A percentile compares a stretch with the other conserved stretches of the same genome.
phyloP scores from a whole-genome alignment of 139 green algal species.

The Edaphochlamys debaryana region DNA sequence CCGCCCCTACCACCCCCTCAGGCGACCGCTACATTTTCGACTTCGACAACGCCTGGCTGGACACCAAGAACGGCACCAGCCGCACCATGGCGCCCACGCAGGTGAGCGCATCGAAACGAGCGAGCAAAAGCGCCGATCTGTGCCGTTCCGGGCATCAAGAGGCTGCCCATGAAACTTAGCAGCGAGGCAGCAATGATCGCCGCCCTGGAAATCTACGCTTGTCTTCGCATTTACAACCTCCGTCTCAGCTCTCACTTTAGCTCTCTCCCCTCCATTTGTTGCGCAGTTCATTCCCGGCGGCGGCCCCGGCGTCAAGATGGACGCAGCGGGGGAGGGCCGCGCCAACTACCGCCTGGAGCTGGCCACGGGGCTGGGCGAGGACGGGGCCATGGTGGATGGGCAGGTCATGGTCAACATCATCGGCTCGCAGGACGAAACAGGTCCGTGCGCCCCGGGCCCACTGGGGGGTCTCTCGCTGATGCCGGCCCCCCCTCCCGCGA shows the following conservation, averaged over 20 bases:
- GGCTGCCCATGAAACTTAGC: too few relatives aligned
- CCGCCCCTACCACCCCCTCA: background rate
- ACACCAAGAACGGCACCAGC: constrained; percentile 51
- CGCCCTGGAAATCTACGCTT: too few relatives aligned
- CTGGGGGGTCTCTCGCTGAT: background rate
- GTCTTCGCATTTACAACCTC: too few relatives aligned
- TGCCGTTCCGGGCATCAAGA: too few relatives aligned
- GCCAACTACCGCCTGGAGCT: constrained; percentile 42
- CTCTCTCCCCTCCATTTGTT: too few relatives aligned
- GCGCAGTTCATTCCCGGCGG: too few relatives aligned
- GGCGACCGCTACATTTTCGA: constrained; percentile 59
- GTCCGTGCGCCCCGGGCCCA: constrained; percentile 25
- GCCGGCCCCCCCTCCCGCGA: too few relatives aligned
- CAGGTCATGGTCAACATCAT: constrained; percentile 50
- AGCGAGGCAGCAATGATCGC: too few relatives aligned
- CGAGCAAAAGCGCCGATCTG: too few relatives aligned
- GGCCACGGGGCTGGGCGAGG: constrained; percentile 14
- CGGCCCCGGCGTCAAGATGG: constrained; percentile 4
- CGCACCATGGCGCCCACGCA: constrained; percentile 25
- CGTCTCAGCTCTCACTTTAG: too few relatives aligned
- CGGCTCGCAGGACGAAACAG: constrained; percentile 14
- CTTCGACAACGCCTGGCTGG: constrained; percentile 66
- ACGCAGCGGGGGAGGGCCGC: constrained; percentile 1
- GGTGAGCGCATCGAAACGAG: too few relatives aligned
- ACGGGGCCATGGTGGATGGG: constrained; percentile 14